Conservation (phyloP, 495 filamentous ascomycete genomes). For the Bombardia bombarda region DNA sequence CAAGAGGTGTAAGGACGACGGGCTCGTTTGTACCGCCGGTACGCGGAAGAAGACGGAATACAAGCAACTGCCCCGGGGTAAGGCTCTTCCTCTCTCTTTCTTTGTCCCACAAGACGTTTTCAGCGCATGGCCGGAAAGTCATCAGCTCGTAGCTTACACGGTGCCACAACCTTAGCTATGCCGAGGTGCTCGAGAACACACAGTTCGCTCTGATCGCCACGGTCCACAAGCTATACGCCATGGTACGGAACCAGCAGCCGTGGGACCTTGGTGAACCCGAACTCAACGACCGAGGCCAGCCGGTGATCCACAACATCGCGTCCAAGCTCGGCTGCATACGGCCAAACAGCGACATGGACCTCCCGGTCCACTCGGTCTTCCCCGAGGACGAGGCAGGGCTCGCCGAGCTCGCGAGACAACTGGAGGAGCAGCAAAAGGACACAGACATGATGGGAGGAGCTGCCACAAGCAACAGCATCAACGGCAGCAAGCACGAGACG, state of each 20-base stretch:
- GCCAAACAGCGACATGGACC: conserved; percentile 44
- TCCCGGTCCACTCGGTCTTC: conserved; percentile 44
- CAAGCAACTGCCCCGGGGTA: conserved; percentile 49
- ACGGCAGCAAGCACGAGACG: conserved; percentile 26
- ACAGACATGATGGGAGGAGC: conserved; percentile 13
- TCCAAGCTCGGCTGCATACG: conserved; percentile 50
- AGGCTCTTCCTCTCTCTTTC: too few relatives aligned
- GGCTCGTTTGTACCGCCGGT: conserved; percentile 48
- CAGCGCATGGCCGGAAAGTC: neutral
- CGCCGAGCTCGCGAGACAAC: conserved; percentile 38
- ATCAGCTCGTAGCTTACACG: conserved; percentile 12
- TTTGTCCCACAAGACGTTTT: too few relatives aligned
- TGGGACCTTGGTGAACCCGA: conserved; percentile 51
- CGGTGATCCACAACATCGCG: conserved; percentile 50
- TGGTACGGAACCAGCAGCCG: conserved; percentile 44
- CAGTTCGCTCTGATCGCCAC: conserved; percentile 49
- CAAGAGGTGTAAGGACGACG: conserved; percentile 58
- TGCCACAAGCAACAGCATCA: conserved; percentile 10
- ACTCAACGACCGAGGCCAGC: conserved; percentile 47
- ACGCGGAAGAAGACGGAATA: conserved; percentile 52
- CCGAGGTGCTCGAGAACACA: conserved; percentile 50
- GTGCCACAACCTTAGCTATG: conserved; percentile 34
- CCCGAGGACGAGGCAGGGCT: conserved; percentile 46
- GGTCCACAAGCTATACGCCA: conserved; percentile 50
- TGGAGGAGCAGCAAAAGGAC: conserved; percentile 35